These are phyloP conservation scores for Pseudocercospora fijiensis DNA, from an alignment of 2,329 filamentous ascomycete species.

Conservation along the genomic window DNA sequence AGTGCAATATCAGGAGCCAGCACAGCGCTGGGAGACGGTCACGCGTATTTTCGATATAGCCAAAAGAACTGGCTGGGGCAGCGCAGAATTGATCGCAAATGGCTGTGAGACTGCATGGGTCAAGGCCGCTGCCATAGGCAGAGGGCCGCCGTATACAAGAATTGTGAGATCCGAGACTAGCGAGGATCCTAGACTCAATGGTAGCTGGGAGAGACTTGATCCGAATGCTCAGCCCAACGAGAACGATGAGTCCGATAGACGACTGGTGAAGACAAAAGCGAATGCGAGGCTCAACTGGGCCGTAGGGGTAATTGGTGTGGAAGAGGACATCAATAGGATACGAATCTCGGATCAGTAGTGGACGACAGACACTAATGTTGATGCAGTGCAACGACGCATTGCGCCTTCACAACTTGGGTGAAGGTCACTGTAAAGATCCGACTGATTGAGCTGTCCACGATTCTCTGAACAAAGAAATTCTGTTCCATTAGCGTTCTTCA, in stretches of 20 bases:
- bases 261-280: slow-evolving; percentile 61
- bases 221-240: slow-evolving; percentile 29
- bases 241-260: slow-evolving; percentile 44
- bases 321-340: slow-evolving; percentile 61
- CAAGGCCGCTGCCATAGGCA: slow-evolving; percentile 68
- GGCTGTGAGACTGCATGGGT: slow-evolving; percentile 85
- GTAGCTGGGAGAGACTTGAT: slow-evolving; percentile 35
- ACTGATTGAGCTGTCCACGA: neutral
- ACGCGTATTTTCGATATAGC: slow-evolving; percentile 71
- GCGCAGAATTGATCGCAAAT: slow-evolving; percentile 73
- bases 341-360: slow-evolving; percentile 12
- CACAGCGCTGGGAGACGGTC: slow-evolving; percentile 76
- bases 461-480: neutral
- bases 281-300: slow-evolving; percentile 70
- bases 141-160: slow-evolving; percentile 71
- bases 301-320: slow-evolving; percentile 73
- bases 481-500: neutral
- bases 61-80: slow-evolving; percentile 82
- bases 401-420: neutral
- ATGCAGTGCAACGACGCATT: neutral
- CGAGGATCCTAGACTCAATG: slow-evolving; percentile 37
- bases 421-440: neutral
- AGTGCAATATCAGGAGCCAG: slow-evolving; percentile 70
- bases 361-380: neutral
- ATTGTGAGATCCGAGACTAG: slow-evolving; percentile 28